These are phyloP conservation scores for Neoarthrinium moseri DNA, from an alignment of 2,329 filamentous ascomycete genomes.

Conservation along the genomic window DNA sequence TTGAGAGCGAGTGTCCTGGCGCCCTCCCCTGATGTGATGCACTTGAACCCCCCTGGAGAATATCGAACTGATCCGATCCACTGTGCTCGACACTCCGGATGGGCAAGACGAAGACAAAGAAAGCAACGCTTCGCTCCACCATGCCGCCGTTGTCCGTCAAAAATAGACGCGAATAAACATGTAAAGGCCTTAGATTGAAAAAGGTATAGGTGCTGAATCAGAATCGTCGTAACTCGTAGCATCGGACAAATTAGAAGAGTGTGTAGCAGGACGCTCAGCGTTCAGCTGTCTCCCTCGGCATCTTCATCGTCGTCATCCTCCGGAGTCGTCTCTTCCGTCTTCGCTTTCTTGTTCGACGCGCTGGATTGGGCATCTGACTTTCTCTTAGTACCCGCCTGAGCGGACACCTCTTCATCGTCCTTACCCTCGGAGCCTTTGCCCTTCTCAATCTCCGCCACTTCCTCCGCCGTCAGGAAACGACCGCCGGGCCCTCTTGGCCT, in stretches of 20 bases:
- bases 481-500: slow-evolving; percentile 90
- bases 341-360: slow-evolving; percentile 53
- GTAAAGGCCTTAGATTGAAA: slow-evolving; percentile 4
- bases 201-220: slow-evolving; percentile 24
- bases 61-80: neutral
- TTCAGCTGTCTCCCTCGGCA: slow-evolving; percentile 40
- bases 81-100: slow-evolving; percentile 8
- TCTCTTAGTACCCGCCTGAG: slow-evolving; percentile 52
- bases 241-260: slow-evolving; percentile 25
- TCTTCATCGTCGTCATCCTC: slow-evolving; percentile 46
- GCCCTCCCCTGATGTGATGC: slow-evolving; percentile 24
- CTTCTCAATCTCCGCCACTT: slow-evolving; percentile 86
- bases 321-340: slow-evolving; percentile 38
- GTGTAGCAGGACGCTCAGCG: neutral
- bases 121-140: slow-evolving; percentile 27
- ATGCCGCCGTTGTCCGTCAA: slow-evolving; percentile 24
- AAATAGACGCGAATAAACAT: slow-evolving; percentile 26
- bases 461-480: slow-evolving; percentile 92
- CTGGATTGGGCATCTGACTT: slow-evolving; percentile 53
- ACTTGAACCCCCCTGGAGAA: slow-evolving; percentile 2
- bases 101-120: slow-evolving; percentile 10
- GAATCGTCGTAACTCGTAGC: slow-evolving; percentile 33
- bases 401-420: slow-evolving; percentile 28
- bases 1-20: slow-evolving; percentile 32
- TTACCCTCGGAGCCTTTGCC: slow-evolving; percentile 46